Percentiles rank a stretch among this genome's conserved stretches.
These are phyloP conservation scores for Solanum stenotomum DNA, from an alignment of 257 asterid genomes.

Conservation along the genomic window DNA sequence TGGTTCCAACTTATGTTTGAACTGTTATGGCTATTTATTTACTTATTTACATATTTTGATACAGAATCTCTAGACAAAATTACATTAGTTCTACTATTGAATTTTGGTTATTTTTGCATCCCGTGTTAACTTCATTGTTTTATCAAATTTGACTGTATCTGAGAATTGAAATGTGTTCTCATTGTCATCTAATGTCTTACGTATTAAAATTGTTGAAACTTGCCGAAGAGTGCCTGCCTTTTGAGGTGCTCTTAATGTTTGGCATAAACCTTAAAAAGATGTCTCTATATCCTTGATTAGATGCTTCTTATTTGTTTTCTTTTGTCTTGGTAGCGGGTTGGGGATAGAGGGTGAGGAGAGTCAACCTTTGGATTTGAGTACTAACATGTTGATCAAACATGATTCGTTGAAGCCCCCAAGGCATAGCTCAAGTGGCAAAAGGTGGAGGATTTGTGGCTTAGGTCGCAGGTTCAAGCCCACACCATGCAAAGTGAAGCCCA, in stretches of 20 bases:
- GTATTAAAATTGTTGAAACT: background rate
- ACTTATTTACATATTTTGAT: background rate
- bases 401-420: background rate
- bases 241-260: background rate
- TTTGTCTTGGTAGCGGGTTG: background rate
- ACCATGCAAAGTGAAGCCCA: too few species aligned
- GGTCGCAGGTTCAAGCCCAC: too few species aligned
- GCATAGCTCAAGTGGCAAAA: too few species aligned
- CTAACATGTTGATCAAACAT: background rate
- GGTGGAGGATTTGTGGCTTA: too few species aligned
- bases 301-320: background rate
- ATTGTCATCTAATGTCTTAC: background rate
- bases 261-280: background rate
- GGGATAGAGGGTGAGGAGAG: background rate
- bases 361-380: background rate
- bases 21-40: background rate
- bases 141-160: background rate
- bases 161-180: background rate
- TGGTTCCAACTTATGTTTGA: background rate
- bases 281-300: background rate
- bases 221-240: background rate
- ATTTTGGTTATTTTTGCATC: background rate
- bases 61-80: background rate
- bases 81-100: background rate
- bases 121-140: background rate